Evolutionary conservation across 768 basidiomycete genomes (phyloP).

Genomic region (Hemileccinum impolitum): DNA sequence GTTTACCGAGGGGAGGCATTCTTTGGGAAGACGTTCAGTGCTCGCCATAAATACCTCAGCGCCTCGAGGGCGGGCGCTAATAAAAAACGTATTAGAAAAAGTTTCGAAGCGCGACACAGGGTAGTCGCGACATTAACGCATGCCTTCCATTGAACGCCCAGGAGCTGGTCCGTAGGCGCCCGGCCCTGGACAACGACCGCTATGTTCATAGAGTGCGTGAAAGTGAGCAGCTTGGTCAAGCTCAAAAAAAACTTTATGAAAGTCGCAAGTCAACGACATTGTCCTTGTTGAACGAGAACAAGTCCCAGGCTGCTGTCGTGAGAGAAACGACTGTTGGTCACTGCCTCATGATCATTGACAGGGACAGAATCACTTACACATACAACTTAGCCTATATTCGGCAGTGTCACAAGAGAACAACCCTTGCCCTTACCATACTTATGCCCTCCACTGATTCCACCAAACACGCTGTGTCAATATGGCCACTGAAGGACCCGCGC

Average conservation of each 20-base stretch:
- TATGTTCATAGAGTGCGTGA: no score
- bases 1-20: constrained; percentile 12
- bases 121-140: no score
- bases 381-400: background rate
- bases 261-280: background rate
- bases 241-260: no score
- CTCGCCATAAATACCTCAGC: constrained; percentile 3
- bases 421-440: background rate
- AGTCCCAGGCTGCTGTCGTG: no score
- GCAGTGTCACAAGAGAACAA: background rate
- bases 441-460: background rate
- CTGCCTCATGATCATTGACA: background rate
- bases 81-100: background rate
- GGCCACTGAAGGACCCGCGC: background rate
- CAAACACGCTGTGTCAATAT: no score
- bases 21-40: background rate
- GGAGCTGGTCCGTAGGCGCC: background rate
- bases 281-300: no score
- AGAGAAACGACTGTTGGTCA: background rate
- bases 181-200: background rate
- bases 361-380: background rate
- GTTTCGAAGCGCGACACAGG: background rate
- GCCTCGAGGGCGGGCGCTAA: background rate
- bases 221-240: no score
- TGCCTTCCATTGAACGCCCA: background rate